Evolutionary conservation across 108 stramenopile genomes (phyloP).

Genomic region (Cyclotella baltica): DNA sequence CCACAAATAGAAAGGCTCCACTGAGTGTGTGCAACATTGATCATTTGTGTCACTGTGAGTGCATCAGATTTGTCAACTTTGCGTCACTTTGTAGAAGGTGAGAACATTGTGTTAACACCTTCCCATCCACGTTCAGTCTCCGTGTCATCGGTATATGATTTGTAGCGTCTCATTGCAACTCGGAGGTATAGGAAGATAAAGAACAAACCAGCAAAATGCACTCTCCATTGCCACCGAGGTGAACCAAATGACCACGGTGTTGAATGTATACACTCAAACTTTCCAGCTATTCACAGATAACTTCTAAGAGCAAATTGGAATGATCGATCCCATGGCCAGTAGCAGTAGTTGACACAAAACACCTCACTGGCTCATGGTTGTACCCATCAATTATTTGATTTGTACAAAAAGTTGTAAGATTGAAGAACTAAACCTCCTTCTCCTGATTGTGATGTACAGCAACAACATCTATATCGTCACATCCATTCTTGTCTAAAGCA

Average conservation of each 20-base stretch:
- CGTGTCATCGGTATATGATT: background rate
- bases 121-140: background rate
- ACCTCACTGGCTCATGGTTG: background rate
- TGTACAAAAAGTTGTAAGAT: too few species aligned
- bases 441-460: too few species aligned
- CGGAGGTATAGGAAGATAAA: background rate
- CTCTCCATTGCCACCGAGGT: background rate
- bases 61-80: background rate
- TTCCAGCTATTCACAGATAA: background rate
- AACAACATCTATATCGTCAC: too few species aligned
- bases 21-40: background rate
- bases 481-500: too few species aligned
- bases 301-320: background rate
- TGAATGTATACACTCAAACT: background rate
- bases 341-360: background rate
- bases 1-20: too few species aligned
- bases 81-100: background rate
- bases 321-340: background rate
- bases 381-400: background rate
- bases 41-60: too few species aligned
- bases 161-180: background rate
- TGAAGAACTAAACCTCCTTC: too few species aligned
- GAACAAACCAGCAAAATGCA: background rate
- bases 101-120: background rate
- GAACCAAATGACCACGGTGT: background rate